Conservation (phyloP, 495 filamentous ascomycete species). For the Friedmanniomyces simplex region DNA sequence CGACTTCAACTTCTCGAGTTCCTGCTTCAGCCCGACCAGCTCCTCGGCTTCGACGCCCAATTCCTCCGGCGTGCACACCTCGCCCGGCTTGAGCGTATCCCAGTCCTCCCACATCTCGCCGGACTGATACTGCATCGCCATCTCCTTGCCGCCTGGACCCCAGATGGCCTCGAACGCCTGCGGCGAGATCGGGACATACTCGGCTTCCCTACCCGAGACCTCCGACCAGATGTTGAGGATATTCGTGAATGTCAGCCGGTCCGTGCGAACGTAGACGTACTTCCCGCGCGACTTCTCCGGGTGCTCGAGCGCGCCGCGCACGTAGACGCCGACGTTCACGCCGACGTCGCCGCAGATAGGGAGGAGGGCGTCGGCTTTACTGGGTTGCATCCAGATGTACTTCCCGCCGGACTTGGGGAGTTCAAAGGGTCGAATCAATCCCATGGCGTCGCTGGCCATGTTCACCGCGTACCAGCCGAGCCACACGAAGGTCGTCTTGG, state of each 20-base stretch:
- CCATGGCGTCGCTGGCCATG: background rate
- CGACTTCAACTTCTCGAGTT: constrained; percentile 14
- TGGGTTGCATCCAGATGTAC: constrained; percentile 19
- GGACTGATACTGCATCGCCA: constrained; percentile 20
- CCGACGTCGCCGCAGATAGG: constrained; percentile 14
- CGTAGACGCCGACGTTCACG: constrained; percentile 18
- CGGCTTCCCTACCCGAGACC: constrained; percentile 21
- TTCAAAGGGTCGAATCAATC: constrained; percentile 6
- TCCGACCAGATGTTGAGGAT: constrained; percentile 21
- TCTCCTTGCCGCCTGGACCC: constrained; percentile 18
- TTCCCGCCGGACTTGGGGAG: background rate
- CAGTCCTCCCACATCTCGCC: constrained; percentile 21
- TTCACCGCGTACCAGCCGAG: constrained; percentile 9
- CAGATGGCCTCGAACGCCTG: constrained; percentile 14
- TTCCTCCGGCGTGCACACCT: constrained; percentile 19
- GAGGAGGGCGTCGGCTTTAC: constrained; percentile 14
- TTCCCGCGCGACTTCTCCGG: constrained; percentile 11
- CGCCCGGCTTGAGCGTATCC: constrained; percentile 11
- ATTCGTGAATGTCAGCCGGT: constrained; percentile 16
- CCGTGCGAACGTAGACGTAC: constrained; percentile 21
- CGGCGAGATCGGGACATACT: constrained; percentile 8
- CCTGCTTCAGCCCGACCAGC: constrained; percentile 15
- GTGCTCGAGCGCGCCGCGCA: constrained; percentile 10
- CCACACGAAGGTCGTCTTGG: constrained; percentile 29
- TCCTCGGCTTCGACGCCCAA: constrained; percentile 17